Conservation (phyloP, 495 filamentous ascomycete species). For the Penicillium diatomitis region DNA sequence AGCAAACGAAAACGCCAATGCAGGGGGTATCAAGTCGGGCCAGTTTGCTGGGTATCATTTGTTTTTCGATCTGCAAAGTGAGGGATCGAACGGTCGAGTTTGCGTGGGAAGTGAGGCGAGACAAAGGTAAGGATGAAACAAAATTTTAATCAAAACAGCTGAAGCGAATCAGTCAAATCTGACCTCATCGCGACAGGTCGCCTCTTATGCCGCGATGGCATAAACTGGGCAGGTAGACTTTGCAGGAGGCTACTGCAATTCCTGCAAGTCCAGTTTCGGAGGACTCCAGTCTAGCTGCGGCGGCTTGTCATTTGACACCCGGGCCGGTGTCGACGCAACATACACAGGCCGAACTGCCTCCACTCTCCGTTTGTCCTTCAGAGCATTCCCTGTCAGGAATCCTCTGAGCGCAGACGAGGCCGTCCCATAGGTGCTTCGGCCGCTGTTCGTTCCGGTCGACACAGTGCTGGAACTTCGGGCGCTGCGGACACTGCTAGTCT, state of each 20-base stretch:
- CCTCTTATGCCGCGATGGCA: too few relatives aligned
- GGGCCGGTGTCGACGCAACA: slow-evolving; percentile 9
- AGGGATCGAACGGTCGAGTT: too few relatives aligned
- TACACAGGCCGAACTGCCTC: slow-evolving; percentile 27
- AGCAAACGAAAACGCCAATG: too few relatives aligned
- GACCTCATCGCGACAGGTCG: too few relatives aligned
- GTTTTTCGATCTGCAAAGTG: too few relatives aligned
- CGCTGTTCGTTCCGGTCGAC: slow-evolving; percentile 32
- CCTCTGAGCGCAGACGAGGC: slow-evolving; percentile 34
- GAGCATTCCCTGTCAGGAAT: slow-evolving; percentile 24
- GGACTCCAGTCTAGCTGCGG: slow-evolving; percentile 37
- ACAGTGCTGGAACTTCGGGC: slow-evolving; percentile 33
- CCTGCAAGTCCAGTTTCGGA: slow-evolving; percentile 30
- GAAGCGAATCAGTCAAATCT: too few relatives aligned
- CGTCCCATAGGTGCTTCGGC: slow-evolving; percentile 31
- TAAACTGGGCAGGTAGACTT: background rate
- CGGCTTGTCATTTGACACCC: slow-evolving; percentile 19
- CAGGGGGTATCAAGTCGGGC: too few relatives aligned
- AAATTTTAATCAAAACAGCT: too few relatives aligned
- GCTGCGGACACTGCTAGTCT: slow-evolving; percentile 33
- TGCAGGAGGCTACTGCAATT: slow-evolving; percentile 19
- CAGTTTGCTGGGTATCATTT: too few relatives aligned
- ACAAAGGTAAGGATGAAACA: too few relatives aligned
- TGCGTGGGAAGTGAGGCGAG: too few relatives aligned
- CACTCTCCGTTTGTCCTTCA: slow-evolving; percentile 25